Evolutionary conservation across 2,329 filamentous ascomycete species (phyloP).

Genomic region (Madurella mycetomatis): DNA sequence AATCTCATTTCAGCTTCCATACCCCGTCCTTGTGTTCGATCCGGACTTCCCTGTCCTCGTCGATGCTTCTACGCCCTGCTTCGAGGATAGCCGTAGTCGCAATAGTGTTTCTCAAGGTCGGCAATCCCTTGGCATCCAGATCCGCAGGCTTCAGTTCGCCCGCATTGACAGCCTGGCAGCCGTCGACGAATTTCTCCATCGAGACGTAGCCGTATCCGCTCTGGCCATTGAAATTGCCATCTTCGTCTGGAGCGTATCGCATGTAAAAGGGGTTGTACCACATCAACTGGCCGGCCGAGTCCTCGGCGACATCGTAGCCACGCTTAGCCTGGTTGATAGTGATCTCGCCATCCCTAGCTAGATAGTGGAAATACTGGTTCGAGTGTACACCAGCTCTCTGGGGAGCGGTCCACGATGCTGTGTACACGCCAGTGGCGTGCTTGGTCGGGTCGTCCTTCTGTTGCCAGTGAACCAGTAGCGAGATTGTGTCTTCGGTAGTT

Average conservation of each 20-base stretch:
- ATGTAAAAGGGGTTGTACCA: conserved; percentile 97
- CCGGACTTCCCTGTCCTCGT: conserved; percentile 73
- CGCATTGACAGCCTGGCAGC: conserved; percentile 72
- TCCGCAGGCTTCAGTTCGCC: conserved; percentile 67
- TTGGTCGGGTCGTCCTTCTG: conserved; percentile 65
- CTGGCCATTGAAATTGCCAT: conserved; percentile 90
- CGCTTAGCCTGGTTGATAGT: conserved; percentile 89
- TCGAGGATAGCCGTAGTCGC: conserved; percentile 89
- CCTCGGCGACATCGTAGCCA: conserved; percentile 91
- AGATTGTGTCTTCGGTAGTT: conserved; percentile 89
- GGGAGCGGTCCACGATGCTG: conserved; percentile 90
- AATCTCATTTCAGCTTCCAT: conserved; percentile 59
- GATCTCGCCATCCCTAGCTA: conserved; percentile 79
- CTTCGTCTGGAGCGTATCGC: conserved; percentile 89
- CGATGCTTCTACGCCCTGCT: conserved; percentile 77
- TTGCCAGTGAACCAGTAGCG: conserved; percentile 82
- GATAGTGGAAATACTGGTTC: conserved; percentile 96
- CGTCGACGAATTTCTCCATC: conserved; percentile 94
- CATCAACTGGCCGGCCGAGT: conserved; percentile 62
- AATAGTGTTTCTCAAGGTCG: conserved; percentile 83
- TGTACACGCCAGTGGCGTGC: conserved; percentile 83
- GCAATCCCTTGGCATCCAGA: conserved; percentile 74
- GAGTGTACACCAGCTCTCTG: conserved; percentile 92
- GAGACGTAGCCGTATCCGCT: conserved; percentile 90
- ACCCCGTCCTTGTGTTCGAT: conserved; percentile 62